Evolutionary conservation across 768 basidiomycete species (phyloP), one percentile per base, ranked within the genome.

Genomic region (Suillus lakei): DNA sequence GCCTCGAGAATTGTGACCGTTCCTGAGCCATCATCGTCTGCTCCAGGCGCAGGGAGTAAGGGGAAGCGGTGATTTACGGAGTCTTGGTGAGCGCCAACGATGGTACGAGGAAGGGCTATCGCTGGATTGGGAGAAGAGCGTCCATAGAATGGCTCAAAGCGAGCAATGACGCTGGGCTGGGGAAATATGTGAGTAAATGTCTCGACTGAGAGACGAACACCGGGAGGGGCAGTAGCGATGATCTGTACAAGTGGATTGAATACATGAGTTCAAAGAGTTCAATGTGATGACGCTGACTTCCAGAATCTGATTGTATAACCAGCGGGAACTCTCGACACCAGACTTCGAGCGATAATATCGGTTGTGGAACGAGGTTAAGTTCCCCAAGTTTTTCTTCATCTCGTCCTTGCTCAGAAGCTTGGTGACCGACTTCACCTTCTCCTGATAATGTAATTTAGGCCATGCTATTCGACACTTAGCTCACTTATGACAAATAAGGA

Each of bases 1-100:
- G 90, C 82, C 78, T 92, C 92, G 46, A 93, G 77, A 68, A 93
- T 91, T 21, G 88, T 89, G 63, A 92, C 88, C n/a, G 83, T 85
- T 67, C 92, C 91, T 67, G 89, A 81, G n/a, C 84, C 84, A 63
- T 84, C 83, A 67, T 84, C 84, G 61, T 85, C 84, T 0, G 81
- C 81, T 56, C 85, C 84, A 34, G 84, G 84, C 21, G 82, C 82
- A 28, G 79, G 78, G 46, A 81, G 81, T 39, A 69, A 74, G 3
- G 78, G 76, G 1, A 81, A 80, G 48, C 67, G 79, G 69, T 71
- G 72, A 67, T 82, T 83, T 68, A 79, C 79, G 8, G 79, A 82
- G 64, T 83, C 81, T 69, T 83, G 77, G 65, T 82, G 82, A 9
- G 80, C 78, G 26, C 78, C 81, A 44, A 83, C 65, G 61, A 83